A percentile compares a stretch with the other conserved stretches of the same genome.
phyloP scores from a whole-genome alignment of 2,329 filamentous ascomycete genomes.

The Sphaerulina populicola region DNA sequence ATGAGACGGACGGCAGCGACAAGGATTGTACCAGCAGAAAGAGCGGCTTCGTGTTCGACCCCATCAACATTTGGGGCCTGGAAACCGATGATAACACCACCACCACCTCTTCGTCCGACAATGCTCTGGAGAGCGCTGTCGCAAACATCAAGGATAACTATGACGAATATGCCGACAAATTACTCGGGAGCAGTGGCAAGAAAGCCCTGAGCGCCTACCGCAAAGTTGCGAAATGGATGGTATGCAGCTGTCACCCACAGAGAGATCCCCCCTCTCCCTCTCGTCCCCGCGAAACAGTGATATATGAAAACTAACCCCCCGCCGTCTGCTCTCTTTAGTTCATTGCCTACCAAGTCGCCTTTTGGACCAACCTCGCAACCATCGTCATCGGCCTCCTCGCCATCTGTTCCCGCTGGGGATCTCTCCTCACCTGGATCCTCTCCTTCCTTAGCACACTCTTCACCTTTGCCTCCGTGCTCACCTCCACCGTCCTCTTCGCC shows the following conservation, averaged over 20 bases:
- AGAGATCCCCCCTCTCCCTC: background rate
- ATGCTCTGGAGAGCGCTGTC: slow-evolving; percentile 29
- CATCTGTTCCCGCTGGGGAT: slow-evolving; percentile 72
- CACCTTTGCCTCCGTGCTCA: slow-evolving; percentile 57
- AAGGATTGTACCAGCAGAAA: slow-evolving; percentile 60
- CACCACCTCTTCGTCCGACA: slow-evolving; percentile 16
- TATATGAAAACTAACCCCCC: background rate
- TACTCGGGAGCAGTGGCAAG: slow-evolving; percentile 58
- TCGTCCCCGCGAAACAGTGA: no score
- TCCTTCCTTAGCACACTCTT: slow-evolving; percentile 51
- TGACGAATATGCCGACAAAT: slow-evolving; percentile 25
- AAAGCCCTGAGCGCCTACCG: slow-evolving; percentile 64
- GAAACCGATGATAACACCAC: slow-evolving; percentile 41
- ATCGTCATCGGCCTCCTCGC: slow-evolving; percentile 73
- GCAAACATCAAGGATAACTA: slow-evolving; percentile 48
- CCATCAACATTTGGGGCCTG: slow-evolving; percentile 58
- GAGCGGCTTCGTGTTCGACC: slow-evolving; percentile 68
- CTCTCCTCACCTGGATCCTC: slow-evolving; percentile 72
- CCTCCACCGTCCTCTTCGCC: slow-evolving; percentile 66
- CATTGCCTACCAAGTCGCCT: slow-evolving; percentile 57
- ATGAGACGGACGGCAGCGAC: slow-evolving; percentile 41
- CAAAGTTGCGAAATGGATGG: slow-evolving; percentile 62
- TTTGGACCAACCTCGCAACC: slow-evolving; percentile 60
- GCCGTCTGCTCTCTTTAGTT: background rate
- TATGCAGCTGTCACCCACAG: background rate